phyloP scores from a whole-genome alignment of 2,329 filamentous ascomycete genomes.

The Diaporthe citrichinensis region DNA sequence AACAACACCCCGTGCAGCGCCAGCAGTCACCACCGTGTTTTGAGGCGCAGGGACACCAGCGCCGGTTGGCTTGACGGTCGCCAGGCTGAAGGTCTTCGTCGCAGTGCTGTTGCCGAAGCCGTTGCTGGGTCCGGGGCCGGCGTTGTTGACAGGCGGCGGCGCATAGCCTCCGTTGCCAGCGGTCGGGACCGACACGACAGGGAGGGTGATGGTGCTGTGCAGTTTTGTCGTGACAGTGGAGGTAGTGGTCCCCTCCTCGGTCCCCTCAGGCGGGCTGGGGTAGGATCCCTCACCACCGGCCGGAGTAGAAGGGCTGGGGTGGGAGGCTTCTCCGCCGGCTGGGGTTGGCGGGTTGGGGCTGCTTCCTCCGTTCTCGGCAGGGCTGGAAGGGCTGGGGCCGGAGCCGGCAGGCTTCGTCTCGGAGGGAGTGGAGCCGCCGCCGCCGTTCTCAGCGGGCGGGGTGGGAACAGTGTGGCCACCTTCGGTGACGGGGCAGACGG shows the following conservation, averaged over 20 bases:
- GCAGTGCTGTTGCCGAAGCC: slow-evolving; percentile 30
- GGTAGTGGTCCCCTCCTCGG: not conserved
- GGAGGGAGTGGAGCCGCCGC: slow-evolving; percentile 10
- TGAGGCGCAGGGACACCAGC: slow-evolving; percentile 7
- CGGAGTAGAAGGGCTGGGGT: not conserved
- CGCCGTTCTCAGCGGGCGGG: slow-evolving; percentile 28
- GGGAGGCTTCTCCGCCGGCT: not conserved
- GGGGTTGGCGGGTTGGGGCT: slow-evolving; percentile 7
- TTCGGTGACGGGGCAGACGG: slow-evolving; percentile 56
- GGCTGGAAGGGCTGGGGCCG: not conserved
- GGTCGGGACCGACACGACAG: slow-evolving; percentile 35
- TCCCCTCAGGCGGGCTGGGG: slow-evolving; percentile 12
- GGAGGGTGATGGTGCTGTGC: slow-evolving; percentile 41
- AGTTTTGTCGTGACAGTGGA: slow-evolving; percentile 13
- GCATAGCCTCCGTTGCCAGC: not conserved
- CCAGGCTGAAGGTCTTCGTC: slow-evolving; percentile 37
- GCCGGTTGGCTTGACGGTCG: slow-evolving; percentile 34
- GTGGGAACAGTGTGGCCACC: slow-evolving; percentile 3
- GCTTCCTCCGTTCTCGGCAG: not conserved
- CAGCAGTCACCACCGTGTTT: slow-evolving; percentile 37
- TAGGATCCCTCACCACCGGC: not conserved
- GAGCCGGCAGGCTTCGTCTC: slow-evolving; percentile 4
- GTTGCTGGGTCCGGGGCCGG: slow-evolving; percentile 35
- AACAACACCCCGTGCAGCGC: slow-evolving; percentile 9
- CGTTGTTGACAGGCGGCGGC: slow-evolving; percentile 35